phyloP scores from a whole-genome alignment of 495 filamentous ascomycete genomes.

The Trichoderma erinaceum region DNA sequence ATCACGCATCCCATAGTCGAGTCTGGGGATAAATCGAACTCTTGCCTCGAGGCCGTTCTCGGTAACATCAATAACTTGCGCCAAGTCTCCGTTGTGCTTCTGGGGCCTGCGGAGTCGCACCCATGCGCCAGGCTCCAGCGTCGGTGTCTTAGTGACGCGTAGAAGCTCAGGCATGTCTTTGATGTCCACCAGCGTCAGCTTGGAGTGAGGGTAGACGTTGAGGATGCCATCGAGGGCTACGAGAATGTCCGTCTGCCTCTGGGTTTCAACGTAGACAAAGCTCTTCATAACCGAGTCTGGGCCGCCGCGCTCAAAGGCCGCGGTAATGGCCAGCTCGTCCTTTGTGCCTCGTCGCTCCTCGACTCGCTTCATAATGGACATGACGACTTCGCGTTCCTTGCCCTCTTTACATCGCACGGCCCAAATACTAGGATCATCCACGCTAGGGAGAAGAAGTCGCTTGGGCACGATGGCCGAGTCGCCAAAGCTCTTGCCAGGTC shows the following conservation, averaged over 20 bases:
- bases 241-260: conserved; percentile 77
- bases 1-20: conserved; percentile 86
- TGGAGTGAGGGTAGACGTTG: conserved; percentile 77
- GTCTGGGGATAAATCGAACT: conserved; percentile 77
- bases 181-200: conserved; percentile 82
- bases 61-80: conserved; percentile 88
- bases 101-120: conserved; percentile 77
- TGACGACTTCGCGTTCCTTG: conserved; percentile 87
- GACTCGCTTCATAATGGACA: conserved; percentile 77
- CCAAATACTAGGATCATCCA: conserved; percentile 95
- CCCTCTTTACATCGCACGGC: conserved; percentile 87
- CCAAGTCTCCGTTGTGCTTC: conserved; percentile 84
- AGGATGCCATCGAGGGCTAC: conserved; percentile 72
- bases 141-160: conserved; percentile 77
- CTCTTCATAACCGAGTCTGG: conserved; percentile 70
- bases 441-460: conserved; percentile 81
- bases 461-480: conserved; percentile 72
- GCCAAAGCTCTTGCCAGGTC: conserved; percentile 40
- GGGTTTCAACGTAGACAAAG: conserved; percentile 91
- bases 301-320: conserved; percentile 82
- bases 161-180: conserved; percentile 96
- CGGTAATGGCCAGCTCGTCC: conserved; percentile 70
- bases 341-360: conserved; percentile 69
- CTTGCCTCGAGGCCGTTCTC: conserved; percentile 85
- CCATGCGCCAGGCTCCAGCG: conserved; percentile 82